phyloP scores from a whole-genome alignment of 768 basidiomycete genomes.

The Naganishia antarctica region DNA sequence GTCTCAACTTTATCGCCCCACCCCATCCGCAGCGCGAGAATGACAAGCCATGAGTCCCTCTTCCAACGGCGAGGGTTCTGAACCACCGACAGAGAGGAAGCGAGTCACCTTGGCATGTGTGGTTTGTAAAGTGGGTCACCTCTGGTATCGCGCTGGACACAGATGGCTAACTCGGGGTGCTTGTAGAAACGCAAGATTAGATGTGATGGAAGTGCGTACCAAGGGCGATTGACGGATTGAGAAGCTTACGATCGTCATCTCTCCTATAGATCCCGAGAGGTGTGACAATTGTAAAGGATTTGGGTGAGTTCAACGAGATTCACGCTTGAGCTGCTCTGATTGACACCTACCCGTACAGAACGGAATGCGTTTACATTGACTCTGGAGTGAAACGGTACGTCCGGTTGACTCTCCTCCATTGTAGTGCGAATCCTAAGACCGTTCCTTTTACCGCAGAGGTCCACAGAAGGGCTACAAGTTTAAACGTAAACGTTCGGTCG shows the following conservation, averaged over 20 bases:
- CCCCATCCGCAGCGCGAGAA: background rate
- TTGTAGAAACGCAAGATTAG: conserved; percentile 11
- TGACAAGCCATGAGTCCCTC: conserved; percentile 4
- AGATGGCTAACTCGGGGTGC: background rate
- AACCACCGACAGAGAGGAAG: conserved; percentile 2
- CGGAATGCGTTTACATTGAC: conserved; percentile 13
- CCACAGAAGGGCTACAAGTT: conserved; percentile 16
- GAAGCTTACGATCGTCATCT: no score
- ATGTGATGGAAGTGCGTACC: conserved; percentile 22
- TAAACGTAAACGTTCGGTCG: background rate
- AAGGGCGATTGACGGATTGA: no score
- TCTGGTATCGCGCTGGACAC: background rate
- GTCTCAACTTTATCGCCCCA: no score
- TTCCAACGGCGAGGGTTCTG: conserved; percentile 2
- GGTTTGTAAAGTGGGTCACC: conserved; percentile 7
- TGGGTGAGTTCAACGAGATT: background rate
- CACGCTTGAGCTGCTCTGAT: background rate
- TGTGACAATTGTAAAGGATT: conserved; percentile 2
- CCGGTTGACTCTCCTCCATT: background rate
- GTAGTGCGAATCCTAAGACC: background rate
- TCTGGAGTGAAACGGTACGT: conserved; percentile 22
- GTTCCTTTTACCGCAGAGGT: background rate
- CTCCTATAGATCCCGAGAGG: conserved; percentile 5
- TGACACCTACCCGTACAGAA: conserved; percentile 3
- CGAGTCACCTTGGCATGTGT: conserved; percentile 16